Evolutionary conservation across 805 yeast genomes (phyloP).

Genomic region (Ogataea pilisensis): DNA sequence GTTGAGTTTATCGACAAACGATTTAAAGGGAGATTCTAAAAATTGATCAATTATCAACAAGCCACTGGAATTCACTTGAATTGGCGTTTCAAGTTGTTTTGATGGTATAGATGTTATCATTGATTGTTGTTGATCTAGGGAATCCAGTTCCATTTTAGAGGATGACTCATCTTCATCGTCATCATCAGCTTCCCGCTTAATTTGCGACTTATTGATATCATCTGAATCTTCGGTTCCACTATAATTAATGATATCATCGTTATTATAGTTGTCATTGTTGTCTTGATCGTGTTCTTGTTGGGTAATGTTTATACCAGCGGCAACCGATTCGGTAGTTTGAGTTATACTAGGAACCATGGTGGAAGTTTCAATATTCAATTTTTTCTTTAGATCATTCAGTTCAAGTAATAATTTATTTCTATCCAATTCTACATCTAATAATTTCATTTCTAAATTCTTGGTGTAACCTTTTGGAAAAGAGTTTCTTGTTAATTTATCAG

Average conservation of each 20-base stretch:
- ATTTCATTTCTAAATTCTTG: slow-evolving; percentile 61
- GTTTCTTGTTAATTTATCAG: slow-evolving; percentile 69
- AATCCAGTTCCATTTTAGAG: not conserved
- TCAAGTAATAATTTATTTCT: slow-evolving; percentile 37
- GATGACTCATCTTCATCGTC: not conserved
- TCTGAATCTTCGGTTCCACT: slow-evolving; percentile 14
- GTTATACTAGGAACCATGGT: not conserved
- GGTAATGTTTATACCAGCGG: not conserved
- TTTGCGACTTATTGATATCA: too few species aligned
- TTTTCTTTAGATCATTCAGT: slow-evolving; percentile 24
- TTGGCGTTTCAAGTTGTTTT: not conserved
- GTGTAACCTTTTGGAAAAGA: slow-evolving; percentile 83
- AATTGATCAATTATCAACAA: slow-evolving; percentile 25
- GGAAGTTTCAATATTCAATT: slow-evolving; percentile 3
- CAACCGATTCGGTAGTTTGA: slow-evolving; percentile 9
- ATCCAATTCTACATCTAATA: slow-evolving; percentile 58
- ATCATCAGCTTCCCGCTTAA: too few species aligned
- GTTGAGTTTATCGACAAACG: slow-evolving; percentile 18
- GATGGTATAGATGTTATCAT: too few species aligned
- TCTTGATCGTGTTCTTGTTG: not conserved
- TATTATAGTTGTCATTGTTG: slow-evolving; percentile 2
- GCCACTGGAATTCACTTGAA: slow-evolving; percentile 20
- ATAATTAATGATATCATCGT: too few species aligned
- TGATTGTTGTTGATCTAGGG: not conserved
- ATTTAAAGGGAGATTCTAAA: slow-evolving; percentile 23